These are phyloP conservation scores for Aspergillus transmontanensis DNA, from an alignment of 2,329 filamentous ascomycete genomes.

Conservation along the genomic window DNA sequence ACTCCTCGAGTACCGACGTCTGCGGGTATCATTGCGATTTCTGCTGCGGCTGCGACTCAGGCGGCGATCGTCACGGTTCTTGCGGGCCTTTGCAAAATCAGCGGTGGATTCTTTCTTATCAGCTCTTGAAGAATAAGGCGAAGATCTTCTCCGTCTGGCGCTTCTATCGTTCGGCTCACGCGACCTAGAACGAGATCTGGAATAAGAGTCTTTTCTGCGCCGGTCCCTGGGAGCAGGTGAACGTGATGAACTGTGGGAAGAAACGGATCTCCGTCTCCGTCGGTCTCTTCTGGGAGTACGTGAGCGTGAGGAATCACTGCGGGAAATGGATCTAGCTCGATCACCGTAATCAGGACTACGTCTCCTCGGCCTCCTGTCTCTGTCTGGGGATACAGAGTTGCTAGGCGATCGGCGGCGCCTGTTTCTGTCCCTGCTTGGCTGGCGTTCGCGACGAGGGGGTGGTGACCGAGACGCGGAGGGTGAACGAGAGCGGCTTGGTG, in stretches of 20 bases:
- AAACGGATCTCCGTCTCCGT: constrained; percentile 43
- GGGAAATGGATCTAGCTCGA: constrained; percentile 52
- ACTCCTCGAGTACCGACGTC: constrained; percentile 29
- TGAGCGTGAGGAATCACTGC: constrained; percentile 57
- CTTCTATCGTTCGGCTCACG: constrained; percentile 27
- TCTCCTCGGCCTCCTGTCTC: constrained; percentile 37
- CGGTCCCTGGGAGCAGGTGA: constrained; percentile 36
- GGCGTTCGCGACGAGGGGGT: constrained; percentile 32
- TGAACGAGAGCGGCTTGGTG: constrained; percentile 34
- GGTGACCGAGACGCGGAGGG: constrained; percentile 37
- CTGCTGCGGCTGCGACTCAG: constrained; percentile 45
- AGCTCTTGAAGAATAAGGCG: constrained; percentile 45
- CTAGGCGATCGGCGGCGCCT: constrained; percentile 37
- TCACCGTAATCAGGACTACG: constrained; percentile 46
- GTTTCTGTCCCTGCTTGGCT: constrained; percentile 27
- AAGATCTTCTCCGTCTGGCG: constrained; percentile 47
- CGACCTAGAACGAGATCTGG: constrained; percentile 40
- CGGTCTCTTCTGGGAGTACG: constrained; percentile 55
- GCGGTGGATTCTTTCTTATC: constrained; percentile 47
- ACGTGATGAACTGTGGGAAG: constrained; percentile 40
- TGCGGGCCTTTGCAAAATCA: constrained; percentile 53
- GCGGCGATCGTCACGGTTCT: constrained; percentile 44
- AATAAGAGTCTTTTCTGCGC: constrained; percentile 36
- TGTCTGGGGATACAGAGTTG: constrained; percentile 45
- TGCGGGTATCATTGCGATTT: constrained; percentile 34